Conservation (phyloP, 306 rosid genomes). For the Vigna nakashimae region DNA sequence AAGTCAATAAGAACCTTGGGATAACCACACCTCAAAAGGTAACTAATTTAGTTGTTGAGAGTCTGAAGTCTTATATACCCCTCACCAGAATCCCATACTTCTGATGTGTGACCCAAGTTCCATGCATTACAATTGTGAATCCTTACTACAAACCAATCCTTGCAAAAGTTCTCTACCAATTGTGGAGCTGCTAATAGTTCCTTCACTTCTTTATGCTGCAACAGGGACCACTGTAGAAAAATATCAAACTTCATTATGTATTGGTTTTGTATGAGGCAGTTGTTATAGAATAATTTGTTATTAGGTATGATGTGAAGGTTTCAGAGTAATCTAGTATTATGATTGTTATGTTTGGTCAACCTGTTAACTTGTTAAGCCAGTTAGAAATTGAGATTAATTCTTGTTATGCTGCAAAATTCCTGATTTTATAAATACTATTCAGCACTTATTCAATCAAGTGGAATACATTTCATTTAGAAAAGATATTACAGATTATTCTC, state of each 20-base stretch:
- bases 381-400: not conserved
- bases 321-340: not conserved
- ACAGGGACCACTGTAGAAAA: not conserved
- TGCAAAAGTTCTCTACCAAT: not conserved
- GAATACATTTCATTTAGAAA: slow-evolving; percentile 6
- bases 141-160: not conserved
- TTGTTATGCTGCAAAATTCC: not conserved
- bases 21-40: not conserved
- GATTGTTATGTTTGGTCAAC: not conserved
- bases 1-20: not conserved
- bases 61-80: not conserved
- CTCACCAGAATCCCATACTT: not conserved
- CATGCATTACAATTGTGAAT: not conserved
- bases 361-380: not conserved
- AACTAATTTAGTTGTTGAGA: not conserved
- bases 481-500: not conserved
- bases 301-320: not conserved
- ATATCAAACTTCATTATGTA: not conserved
- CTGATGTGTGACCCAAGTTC: not conserved
- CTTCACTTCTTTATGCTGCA: not conserved
- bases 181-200: not conserved
- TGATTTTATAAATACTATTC: not conserved
- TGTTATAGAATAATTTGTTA: not conserved
- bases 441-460: not conserved
- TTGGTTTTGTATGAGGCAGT: not conserved